Conservation (phyloP, 1,284 basidiomycete species). For the Apiotrichum porosum region DNA sequence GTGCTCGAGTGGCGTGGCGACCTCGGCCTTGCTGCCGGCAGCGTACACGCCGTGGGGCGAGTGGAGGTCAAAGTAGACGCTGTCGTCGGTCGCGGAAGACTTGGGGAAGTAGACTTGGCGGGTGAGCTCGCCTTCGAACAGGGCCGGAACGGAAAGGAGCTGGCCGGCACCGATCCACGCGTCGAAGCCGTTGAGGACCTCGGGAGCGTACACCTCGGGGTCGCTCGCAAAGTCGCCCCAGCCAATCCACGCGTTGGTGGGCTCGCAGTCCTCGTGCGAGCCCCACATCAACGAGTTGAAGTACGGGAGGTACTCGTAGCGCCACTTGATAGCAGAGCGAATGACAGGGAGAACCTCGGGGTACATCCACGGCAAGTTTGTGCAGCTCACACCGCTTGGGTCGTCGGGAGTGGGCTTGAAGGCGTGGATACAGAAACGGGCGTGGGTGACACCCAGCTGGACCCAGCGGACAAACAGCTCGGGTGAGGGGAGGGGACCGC, state of each 20-base stretch:
- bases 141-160: slow-evolving; percentile 44
- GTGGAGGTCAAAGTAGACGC: slow-evolving; percentile 36
- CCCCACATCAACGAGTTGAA: slow-evolving; percentile 50
- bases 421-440: slow-evolving; percentile 48
- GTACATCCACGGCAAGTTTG: slow-evolving; percentile 52
- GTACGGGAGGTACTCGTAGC: slow-evolving; percentile 48
- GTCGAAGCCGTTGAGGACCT: slow-evolving; percentile 48
- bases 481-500: slow-evolving; percentile 46
- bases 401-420: slow-evolving; percentile 50
- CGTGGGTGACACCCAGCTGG: slow-evolving; percentile 47
- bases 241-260: slow-evolving; percentile 48
- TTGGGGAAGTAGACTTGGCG: slow-evolving; percentile 48
- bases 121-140: slow-evolving; percentile 39
- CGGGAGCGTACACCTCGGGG: slow-evolving; percentile 41
- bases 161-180: slow-evolving; percentile 50
- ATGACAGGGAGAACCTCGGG: slow-evolving; percentile 48
- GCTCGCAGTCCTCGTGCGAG: slow-evolving; percentile 42
- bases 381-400: slow-evolving; percentile 39
- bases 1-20: slow-evolving; percentile 48
- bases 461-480: slow-evolving; percentile 51
- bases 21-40: slow-evolving; percentile 33
- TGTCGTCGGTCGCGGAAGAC: slow-evolving; percentile 21
- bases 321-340: slow-evolving; percentile 47
- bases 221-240: slow-evolving; percentile 48
- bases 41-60: slow-evolving; percentile 24